A percentile compares a stretch with the other conserved stretches of the same genome.
Evolutionary conservation across 805 yeast species (phyloP).

Genomic region (Saturnispora sanitii): DNA sequence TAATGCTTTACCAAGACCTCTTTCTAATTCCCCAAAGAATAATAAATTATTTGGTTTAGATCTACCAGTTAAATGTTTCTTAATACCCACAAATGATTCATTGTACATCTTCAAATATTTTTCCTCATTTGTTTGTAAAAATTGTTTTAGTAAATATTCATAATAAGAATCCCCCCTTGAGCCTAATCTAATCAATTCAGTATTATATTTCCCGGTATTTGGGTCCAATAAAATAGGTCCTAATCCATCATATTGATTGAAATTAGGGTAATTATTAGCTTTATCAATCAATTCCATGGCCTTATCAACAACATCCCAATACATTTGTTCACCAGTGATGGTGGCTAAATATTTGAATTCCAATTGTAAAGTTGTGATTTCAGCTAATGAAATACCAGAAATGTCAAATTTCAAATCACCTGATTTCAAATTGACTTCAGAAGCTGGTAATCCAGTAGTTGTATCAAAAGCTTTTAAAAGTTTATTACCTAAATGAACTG

Average conservation of each 20-base stretch:
- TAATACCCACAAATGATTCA: constrained; percentile 69
- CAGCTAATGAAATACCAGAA: constrained; percentile 82
- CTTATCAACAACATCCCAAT: constrained; percentile 72
- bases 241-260: constrained; percentile 46
- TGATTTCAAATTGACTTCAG: constrained; percentile 58
- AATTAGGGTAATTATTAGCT: constrained; percentile 37
- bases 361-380: constrained; percentile 76
- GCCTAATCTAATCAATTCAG: constrained; percentile 64
- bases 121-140: constrained; percentile 64
- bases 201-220: constrained; percentile 59
- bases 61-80: constrained; percentile 48
- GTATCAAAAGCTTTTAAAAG: constrained; percentile 56
- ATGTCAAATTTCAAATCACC: constrained; percentile 56
- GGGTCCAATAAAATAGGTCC: constrained; percentile 78
- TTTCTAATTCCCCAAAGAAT: constrained; percentile 68
- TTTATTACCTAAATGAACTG: constrained; percentile 69
- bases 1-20: constrained; percentile 51
- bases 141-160: constrained; percentile 80
- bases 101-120: constrained; percentile 67
- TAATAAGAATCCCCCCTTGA: constrained; percentile 91
- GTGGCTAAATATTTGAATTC: constrained; percentile 77
- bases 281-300: constrained; percentile 62
- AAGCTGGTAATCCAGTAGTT: constrained; percentile 61
- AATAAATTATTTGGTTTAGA: constrained; percentile 55
- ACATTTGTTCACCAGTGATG: constrained; percentile 68